A percentile compares a stretch with the other conserved stretches of the same genome.
Evolutionary conservation across 257 asterid genomes (phyloP).

Genomic region (Fraxinus quadrangulata): DNA sequence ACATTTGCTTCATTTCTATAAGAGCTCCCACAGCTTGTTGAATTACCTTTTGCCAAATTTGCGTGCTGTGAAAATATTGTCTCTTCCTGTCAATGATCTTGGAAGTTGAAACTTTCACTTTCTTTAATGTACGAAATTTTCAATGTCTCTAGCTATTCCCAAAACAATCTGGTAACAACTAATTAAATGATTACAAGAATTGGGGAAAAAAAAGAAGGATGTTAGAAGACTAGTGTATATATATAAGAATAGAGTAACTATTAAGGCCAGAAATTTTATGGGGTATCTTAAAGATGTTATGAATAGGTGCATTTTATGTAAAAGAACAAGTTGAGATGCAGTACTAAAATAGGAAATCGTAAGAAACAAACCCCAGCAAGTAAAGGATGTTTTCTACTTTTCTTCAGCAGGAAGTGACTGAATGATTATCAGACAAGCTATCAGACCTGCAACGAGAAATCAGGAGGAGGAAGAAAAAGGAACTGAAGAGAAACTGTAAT

Average conservation of each 20-base stretch:
- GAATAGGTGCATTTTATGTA: conserved; percentile 22
- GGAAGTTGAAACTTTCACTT: too few species aligned
- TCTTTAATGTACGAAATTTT: background rate
- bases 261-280: background rate
- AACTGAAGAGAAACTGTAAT: background rate
- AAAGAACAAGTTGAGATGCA: conserved; percentile 18
- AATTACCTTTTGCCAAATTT: too few species aligned
- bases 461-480: background rate
- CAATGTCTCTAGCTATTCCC: background rate
- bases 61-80: too few species aligned
- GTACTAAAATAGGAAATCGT: conserved; percentile 20
- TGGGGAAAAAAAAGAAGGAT: background rate
- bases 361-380: conserved; percentile 11
- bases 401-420: conserved; percentile 29
- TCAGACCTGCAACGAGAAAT: conserved; percentile 24
- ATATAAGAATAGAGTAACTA: background rate
- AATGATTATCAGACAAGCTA: conserved; percentile 35
- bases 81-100: too few species aligned
- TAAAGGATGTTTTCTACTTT: background rate
- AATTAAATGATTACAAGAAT: background rate
- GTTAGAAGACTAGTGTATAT: background rate
- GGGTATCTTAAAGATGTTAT: background rate
- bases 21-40: too few species aligned
- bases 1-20: background rate
- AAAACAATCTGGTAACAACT: background rate